Base-by-base conservation (phyloP, 345 rosid genomes). In the Gossypium stocksii region DNA sequence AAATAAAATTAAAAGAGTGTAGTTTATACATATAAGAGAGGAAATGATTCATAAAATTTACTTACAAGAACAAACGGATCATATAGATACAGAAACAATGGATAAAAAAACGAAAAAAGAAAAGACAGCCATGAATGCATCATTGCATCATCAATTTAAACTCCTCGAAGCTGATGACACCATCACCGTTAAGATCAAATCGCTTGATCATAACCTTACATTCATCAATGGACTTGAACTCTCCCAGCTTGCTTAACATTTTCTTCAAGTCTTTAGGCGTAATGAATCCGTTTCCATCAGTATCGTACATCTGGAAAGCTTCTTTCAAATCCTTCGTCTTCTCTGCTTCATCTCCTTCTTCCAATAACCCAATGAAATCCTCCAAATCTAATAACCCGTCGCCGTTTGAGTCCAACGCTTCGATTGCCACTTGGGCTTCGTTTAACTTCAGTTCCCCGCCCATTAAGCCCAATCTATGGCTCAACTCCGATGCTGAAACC, bases 91-190 rank as follows among this genome's bases (percentile, higher is more conserved):
- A 34, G 41, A 46, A 46, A 13, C 13, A 46, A 46, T 46, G 51
- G 41, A 34, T 34, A 34, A 34, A 34, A 2, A 46, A 11, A 46
- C 16, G 14, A 13, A 19, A 56, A 22, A 56, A 20, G 25, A 9
- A 19, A 25, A 56, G 22, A 0, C 27, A 3, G 4, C 60, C 60
- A 20, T 23, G 38, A 3, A 58, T 3, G 49, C 16, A 46, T 82
- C 82, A 83, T 56, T 67, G 70, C 87, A 87, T 83, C 89, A 83
- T 85, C 7, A 75, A 9, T 45, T 51, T 78, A 38, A 88, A 88
- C 45, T 88, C 91, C 15, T 86, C 85, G 44, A 88, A 88, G 80
- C 89, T 74, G 25, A 88, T 77, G 20, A 76, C 83, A 4, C 89
- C 88, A 73, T 88, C 89, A 0, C 83, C 84, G 58, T 87, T 71